phyloP scores from a whole-genome alignment of 768 basidiomycete species.

The Neoboletus brunneissimus region DNA sequence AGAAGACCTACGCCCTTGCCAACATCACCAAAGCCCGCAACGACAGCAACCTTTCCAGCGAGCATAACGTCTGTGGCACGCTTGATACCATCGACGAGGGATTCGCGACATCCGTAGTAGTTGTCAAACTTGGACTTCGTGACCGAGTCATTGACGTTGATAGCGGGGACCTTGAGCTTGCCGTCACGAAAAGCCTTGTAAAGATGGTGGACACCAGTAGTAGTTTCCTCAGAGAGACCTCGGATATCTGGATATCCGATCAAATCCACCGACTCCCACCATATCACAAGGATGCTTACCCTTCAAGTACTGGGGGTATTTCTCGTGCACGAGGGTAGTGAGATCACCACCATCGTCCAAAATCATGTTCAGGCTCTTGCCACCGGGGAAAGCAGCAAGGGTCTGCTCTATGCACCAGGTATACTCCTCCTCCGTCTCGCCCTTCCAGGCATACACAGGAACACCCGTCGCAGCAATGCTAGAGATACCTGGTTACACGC shows the following conservation, averaged over 20 bases:
- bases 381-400: slow-evolving; percentile 79
- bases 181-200: slow-evolving; percentile 98
- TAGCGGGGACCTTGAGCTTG: slow-evolving; percentile 94
- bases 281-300: slow-evolving; percentile 40
- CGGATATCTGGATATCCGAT: slow-evolving; percentile 57
- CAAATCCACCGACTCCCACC: background rate
- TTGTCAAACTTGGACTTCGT: slow-evolving; percentile 99
- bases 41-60: slow-evolving; percentile 98
- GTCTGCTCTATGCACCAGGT: slow-evolving; percentile 98
- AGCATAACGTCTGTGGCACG: slow-evolving; percentile 99
- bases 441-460: slow-evolving; percentile 99
- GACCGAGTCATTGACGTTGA: slow-evolving; percentile 99
- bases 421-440: slow-evolving; percentile 99
- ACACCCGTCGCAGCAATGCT: slow-evolving; percentile 98
- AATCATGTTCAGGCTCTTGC: slow-evolving; percentile 94
- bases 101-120: slow-evolving; percentile 99
- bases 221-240: slow-evolving; percentile 98
- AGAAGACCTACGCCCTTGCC: slow-evolving; percentile 87
- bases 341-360: slow-evolving; percentile 99
- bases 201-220: slow-evolving; percentile 98
- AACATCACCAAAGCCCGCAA: slow-evolving; percentile 98
- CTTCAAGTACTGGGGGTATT: slow-evolving; percentile 85
- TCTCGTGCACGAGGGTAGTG: slow-evolving; percentile 92
- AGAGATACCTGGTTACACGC: slow-evolving; percentile 6
- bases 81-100: slow-evolving; percentile 99